Conservation (phyloP, 768 basidiomycete species). For the Mycena venus region DNA sequence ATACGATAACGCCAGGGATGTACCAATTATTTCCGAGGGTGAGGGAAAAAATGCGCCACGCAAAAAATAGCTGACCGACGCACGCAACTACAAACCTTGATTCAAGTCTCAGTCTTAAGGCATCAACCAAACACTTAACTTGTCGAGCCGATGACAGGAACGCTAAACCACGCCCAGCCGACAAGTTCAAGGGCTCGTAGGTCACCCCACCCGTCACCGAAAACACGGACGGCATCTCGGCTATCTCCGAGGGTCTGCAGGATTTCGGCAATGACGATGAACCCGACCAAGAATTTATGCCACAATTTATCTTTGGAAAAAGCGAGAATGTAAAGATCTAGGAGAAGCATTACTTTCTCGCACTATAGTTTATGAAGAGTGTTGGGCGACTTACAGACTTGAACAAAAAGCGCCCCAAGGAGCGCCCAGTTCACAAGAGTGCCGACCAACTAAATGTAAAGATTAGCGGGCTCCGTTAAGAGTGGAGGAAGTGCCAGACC, state of each 20-base stretch:
- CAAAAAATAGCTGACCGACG: conserved; percentile 18
- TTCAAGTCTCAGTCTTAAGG: not conserved
- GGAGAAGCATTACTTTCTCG: not conserved
- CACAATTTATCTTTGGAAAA: not conserved
- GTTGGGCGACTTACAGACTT: not conserved
- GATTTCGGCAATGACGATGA: not conserved
- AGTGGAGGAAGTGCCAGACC: not conserved
- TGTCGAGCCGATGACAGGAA: not conserved
- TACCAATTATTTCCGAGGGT: not conserved
- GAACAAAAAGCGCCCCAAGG: not conserved
- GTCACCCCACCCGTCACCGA: not conserved
- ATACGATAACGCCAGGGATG: not conserved
- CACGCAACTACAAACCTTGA: not conserved
- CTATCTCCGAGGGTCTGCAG: not conserved
- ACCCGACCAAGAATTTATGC: not conserved
- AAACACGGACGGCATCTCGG: not conserved
- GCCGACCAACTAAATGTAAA: not conserved
- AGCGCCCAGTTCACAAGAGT: not conserved
- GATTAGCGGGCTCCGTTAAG: not conserved
- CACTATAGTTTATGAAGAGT: not conserved
- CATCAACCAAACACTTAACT: not conserved
- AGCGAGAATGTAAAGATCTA: not conserved
- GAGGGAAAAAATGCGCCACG: conserved; percentile 15
- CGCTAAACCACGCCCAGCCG: not conserved
- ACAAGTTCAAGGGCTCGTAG: not conserved